Evolutionary conservation across 2,329 filamentous ascomycete species (phyloP), one percentile per base, ranked within the genome.

Genomic region (Ophiosphaerella korrae): DNA sequence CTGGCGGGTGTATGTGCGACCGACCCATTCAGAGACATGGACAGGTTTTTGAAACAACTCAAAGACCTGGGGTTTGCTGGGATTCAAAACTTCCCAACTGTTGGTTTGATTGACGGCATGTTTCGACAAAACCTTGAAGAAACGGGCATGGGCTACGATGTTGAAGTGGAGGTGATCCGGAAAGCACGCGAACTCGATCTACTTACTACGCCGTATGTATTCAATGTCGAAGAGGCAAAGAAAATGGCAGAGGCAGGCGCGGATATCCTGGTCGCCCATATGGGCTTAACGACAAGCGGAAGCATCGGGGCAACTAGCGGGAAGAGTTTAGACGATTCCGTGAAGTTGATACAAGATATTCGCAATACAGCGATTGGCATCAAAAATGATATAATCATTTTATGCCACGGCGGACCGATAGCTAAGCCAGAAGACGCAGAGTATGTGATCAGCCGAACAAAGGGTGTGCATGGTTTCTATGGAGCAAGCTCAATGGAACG

Each of bases 41-140:
- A 79, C 2, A 64, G 71, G 5, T 89, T 90, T 62, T 76, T 89
- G 13, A 65, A 69, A 14, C 80, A 88, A 64, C 74, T 90, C 32
- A 80, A 81, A 47, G 78, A 79, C 1, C 70, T 88, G 13, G 87
- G 87, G 0, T 89, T 90, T 57, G 82, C 82, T 1, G 88, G 88
- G 1, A 80, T 89, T 12, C 87, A 90, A 68, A 90, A 90, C 62
- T 90, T 90, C 66, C 87, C 87, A 1, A 89, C 87, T 0, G 86
- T 89, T 1, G 87, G 87, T 0, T 74, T 90, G 18, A 85, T 89
- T 32, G 87, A 90, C 67, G 87, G 86, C 1, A 78, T 78, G 11
- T 89, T 90, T 66, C 80, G 88, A 11, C 78, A 79, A 18, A 86
- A 87, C 57, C 77, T 90, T 1, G 88, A 90, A 65, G 86, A 89